phyloP scores from a whole-genome alignment of 768 basidiomycete genomes.

The Trametes elegans region DNA sequence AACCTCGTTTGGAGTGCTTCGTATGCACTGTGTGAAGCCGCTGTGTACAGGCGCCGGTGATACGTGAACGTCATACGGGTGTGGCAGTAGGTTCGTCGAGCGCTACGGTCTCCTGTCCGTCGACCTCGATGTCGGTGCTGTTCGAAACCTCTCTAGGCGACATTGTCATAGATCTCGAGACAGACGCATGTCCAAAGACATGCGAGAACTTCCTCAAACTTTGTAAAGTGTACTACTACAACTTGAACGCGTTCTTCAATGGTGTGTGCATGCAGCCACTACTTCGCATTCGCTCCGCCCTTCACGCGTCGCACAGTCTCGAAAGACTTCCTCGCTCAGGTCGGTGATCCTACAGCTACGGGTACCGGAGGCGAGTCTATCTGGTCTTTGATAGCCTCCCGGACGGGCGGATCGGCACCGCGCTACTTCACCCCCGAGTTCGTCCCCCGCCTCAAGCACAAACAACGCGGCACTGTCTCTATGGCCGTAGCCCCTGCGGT shows the following conservation, averaged over 20 bases:
- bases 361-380: constrained; percentile 93
- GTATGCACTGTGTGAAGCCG: too few relatives aligned
- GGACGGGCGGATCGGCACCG: constrained; percentile 39
- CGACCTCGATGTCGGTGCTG: constrained; percentile 79
- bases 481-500: constrained; percentile 94
- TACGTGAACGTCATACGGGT: neutral
- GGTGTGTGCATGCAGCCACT: constrained; percentile 49
- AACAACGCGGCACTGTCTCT: constrained; percentile 82
- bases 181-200: constrained; percentile 84
- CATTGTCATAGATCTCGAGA: constrained; percentile 93
- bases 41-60: too few relatives aligned
- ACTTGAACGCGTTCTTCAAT: constrained; percentile 97
- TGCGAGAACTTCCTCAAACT: constrained; percentile 97
- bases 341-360: constrained; percentile 94
- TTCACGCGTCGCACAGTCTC: constrained; percentile 57
- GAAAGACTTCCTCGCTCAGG: constrained; percentile 95
- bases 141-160: constrained; percentile 97
- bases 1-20: too few relatives aligned
- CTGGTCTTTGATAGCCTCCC: constrained; percentile 70
- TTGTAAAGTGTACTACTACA: constrained; percentile 97
- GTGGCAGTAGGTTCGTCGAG: neutral
- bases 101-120: neutral
- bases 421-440: constrained; percentile 91
- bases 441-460: constrained; percentile 79
- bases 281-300: neutral